Conservation (phyloP, 306 rosid genomes). For the Luffa aegyptiaca region DNA sequence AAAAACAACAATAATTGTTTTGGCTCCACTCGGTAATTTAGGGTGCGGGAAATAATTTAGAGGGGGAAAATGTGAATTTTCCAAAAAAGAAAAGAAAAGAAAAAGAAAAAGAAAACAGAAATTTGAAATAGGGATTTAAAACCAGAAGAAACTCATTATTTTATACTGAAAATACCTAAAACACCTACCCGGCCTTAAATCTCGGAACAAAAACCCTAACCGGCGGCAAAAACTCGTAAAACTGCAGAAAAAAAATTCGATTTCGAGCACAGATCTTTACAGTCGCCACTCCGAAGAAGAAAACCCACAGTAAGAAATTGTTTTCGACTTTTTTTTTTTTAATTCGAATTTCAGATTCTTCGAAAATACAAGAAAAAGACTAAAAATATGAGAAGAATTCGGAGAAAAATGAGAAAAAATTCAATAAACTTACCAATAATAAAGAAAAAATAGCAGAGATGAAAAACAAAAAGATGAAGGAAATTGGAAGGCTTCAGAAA, state of each 20-base stretch:
- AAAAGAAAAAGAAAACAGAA: neutral
- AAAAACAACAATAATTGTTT: neutral
- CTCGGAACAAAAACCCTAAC: constrained; percentile 5
- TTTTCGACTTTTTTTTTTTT: neutral
- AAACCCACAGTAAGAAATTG: neutral
- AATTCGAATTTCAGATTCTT: constrained; percentile 2
- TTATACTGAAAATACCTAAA: neutral
- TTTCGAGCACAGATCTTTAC: neutral
- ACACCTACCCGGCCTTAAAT: neutral
- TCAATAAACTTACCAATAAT: constrained; percentile 20
- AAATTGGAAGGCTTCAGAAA: constrained; percentile 10
- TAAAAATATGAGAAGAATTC: neutral
- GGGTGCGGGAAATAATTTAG: neutral
- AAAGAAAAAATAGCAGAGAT: constrained; percentile 10
- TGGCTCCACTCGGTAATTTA: constrained; percentile 5
- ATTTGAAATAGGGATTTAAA: neutral
- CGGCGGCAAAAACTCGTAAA: constrained; percentile 3
- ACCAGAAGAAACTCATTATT: neutral
- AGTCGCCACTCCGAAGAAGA: neutral
- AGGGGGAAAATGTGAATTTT: neutral
- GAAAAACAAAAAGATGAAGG: neutral
- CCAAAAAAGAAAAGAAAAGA: neutral
- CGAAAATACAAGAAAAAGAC: neutral
- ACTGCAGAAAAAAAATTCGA: neutral
- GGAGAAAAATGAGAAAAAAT: neutral